phyloP scores from a whole-genome alignment of 2,329 filamentous ascomycete species.

The Phyllosticta citriasiana region DNA sequence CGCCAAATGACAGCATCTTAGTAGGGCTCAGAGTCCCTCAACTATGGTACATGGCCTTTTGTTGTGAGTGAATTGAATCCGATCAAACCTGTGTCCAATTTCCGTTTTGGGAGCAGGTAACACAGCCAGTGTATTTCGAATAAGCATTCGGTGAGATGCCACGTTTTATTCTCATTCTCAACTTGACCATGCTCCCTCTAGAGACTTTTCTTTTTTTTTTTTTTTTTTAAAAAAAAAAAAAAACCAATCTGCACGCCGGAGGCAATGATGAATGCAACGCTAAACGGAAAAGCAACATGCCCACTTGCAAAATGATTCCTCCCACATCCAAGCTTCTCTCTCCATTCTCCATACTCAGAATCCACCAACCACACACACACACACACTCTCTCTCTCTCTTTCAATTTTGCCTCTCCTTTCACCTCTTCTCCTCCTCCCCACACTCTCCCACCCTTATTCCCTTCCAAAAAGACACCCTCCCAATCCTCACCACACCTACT shows the following conservation, averaged over 20 bases:
- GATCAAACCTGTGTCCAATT: not conserved
- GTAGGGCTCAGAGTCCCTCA: not conserved
- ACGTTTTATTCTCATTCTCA: not conserved
- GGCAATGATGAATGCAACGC: not conserved
- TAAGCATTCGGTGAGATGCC: not conserved
- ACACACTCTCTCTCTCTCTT: no score
- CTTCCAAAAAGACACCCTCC: no score
- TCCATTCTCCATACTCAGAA: not conserved
- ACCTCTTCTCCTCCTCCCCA: no score
- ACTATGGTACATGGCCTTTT: no score
- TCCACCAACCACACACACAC: no score
- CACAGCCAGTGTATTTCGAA: not conserved
- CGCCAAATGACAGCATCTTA: not conserved
- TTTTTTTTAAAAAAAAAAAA: not conserved
- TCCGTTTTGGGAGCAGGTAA: not conserved
- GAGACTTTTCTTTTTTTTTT: no score
- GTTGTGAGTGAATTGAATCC: no score
- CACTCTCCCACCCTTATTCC: no score
- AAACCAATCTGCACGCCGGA: not conserved
- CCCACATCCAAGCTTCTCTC: not conserved
- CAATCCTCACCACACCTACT: not conserved
- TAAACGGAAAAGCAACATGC: not conserved
- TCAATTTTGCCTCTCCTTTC: no score
- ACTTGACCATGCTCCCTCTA: not conserved
- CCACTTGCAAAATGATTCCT: not conserved